Evolutionary conservation across 1,139 yeast genomes (phyloP).

Genomic region (Pichia inconspicua): DNA sequence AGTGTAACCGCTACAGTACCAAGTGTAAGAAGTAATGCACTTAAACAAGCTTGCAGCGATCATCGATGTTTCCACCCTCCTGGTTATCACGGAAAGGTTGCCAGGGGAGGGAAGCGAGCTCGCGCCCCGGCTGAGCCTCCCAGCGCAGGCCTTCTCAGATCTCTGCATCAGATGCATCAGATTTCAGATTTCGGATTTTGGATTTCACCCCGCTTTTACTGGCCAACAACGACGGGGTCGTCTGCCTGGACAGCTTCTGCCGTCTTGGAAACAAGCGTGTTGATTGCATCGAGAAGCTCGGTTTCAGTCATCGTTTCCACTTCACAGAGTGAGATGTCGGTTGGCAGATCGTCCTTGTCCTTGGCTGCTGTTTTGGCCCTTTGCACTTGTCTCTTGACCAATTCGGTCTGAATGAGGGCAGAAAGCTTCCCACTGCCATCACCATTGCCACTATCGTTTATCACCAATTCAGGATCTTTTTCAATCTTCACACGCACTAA

Average conservation of each 20-base stretch:
- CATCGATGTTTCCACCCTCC: too few species aligned
- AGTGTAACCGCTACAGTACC: too few species aligned
- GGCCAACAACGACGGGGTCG: not conserved
- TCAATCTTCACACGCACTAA: conserved; percentile 42
- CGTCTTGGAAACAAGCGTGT: not conserved
- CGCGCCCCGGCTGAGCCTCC: too few species aligned
- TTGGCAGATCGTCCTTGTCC: not conserved
- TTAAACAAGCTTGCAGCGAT: too few species aligned
- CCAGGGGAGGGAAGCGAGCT: too few species aligned
- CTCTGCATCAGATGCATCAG: too few species aligned
- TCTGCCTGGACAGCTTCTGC: not conserved
- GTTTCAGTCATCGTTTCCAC: not conserved
- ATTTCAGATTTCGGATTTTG: too few species aligned
- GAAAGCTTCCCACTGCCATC: conserved; percentile 38
- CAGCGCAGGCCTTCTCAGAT: too few species aligned
- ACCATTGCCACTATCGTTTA: conserved; percentile 30
- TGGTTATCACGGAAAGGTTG: too few species aligned
- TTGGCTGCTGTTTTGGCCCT: not conserved
- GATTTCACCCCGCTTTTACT: too few species aligned
- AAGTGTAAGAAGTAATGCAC: too few species aligned
- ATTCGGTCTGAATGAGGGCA: conserved; percentile 36
- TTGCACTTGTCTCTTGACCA: conserved; percentile 10
- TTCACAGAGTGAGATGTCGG: not conserved
- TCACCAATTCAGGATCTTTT: conserved; percentile 41
- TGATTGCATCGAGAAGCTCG: conserved; percentile 4